These are phyloP conservation scores for Suillus ampliporus DNA, from an alignment of 768 basidiomycete genomes.

Conservation along the genomic window DNA sequence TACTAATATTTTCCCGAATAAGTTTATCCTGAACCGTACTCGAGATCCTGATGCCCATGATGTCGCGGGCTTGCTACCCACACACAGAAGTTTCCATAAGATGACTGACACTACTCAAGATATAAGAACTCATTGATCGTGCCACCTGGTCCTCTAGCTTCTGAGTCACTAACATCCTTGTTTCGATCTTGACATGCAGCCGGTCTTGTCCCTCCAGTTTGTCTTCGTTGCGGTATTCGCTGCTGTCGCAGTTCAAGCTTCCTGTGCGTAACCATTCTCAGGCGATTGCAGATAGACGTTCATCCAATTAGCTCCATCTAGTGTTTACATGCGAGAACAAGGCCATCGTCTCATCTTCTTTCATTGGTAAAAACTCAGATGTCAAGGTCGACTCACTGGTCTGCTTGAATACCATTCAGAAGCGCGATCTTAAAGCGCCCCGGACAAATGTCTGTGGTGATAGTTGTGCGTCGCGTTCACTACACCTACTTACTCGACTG, in stretches of 20 bases:
- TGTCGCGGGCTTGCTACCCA: not conserved
- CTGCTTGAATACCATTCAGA: slow-evolving; percentile 29
- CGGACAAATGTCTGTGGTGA: slow-evolving; percentile 48
- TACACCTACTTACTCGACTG: not conserved
- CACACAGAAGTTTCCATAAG: not conserved
- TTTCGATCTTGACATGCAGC: not conserved
- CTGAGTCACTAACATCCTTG: not conserved
- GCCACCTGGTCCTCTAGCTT: not conserved
- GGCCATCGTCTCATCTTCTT: slow-evolving; percentile 20
- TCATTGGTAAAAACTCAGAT: slow-evolving; percentile 48
- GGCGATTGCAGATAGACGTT: not conserved
- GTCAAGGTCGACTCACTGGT: slow-evolving; percentile 44
- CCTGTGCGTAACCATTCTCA: not conserved
- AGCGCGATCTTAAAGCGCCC: slow-evolving; percentile 14
- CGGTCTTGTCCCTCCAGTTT: no score
- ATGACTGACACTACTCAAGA: not conserved
- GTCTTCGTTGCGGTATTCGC: not conserved
- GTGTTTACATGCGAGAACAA: slow-evolving; percentile 13
- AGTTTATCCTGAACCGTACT: no score
- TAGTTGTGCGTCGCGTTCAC: slow-evolving; percentile 37
- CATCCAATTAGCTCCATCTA: not conserved
- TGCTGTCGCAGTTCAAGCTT: not conserved
- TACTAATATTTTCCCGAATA: no score
- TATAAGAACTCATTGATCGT: not conserved
- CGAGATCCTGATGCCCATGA: no score